Base-by-base conservation (phyloP, 2,329 filamentous ascomycete genomes). In the Paecilomyces fulvus region DNA sequence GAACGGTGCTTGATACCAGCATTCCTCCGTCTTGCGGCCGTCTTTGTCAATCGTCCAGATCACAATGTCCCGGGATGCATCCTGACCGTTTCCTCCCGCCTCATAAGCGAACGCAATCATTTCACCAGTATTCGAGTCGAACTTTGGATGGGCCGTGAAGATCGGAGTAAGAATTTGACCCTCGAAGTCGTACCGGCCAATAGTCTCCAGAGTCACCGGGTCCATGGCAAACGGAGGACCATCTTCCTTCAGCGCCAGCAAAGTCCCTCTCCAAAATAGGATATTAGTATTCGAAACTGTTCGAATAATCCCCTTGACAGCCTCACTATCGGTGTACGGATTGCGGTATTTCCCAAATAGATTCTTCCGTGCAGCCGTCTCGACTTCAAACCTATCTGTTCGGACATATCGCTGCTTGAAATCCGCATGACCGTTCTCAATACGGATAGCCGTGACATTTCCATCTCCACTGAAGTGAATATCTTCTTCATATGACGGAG, bases 211-310 rank as follows among this genome's bases (percentile, higher is more conserved):
- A 1, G 79, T 75, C 30, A 78, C 74, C 0, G 68, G 64, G 55
- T 81, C 73, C 51, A 77, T 75, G 0, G 77, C 77, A 58, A 70
- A 80, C 1, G 79, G 79, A 4, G 79, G 81, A 11, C 79, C 76
- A 25, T 75, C 74, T 2, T 80, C 75, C 63, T 83, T 84, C 3
- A 55, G 28, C 7, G 53, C 53, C 23, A 55, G 53, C 56, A 84
- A 62, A 54, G 79, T 75, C 0, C 80, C 80, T 6, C 80, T 67
- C 80, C 80, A 84, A 61, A 80, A 83, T 0, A 79, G 73, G 46
- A 84, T 72, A 59, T 84, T 84, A 6, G 81, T 84, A 61, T 84
- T 84, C 2, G 77, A 76, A 0, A 80, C 80, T 0, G 80, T 83
- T 21, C 81, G 71, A 46, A 84, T 80, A 4, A 82, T 77, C 1